These are phyloP conservation scores for Kwoniella dendrophila DNA, from an alignment of 768 basidiomycete species.

Conservation along the genomic window DNA sequence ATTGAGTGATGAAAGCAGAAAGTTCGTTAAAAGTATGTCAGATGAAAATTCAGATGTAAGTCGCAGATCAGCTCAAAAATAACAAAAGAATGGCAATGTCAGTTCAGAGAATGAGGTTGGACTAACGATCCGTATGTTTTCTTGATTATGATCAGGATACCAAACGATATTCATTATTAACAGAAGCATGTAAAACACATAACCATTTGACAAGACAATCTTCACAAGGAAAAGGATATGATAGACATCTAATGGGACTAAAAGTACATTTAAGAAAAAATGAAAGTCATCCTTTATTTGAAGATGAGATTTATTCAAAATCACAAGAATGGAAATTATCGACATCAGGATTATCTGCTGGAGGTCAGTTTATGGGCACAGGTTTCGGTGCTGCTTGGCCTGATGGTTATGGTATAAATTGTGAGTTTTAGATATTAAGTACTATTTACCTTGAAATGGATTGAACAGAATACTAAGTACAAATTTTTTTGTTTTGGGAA, in stretches of 20 bases:
- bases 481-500: not conserved
- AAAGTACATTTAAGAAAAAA: constrained; percentile 65
- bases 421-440: constrained; percentile 60
- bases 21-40: constrained; percentile 75
- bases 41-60: constrained; percentile 57
- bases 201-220: constrained; percentile 73
- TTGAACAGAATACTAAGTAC: not conserved
- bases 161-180: constrained; percentile 62
- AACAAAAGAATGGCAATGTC: not conserved
- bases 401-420: constrained; percentile 93
- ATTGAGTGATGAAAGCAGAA: constrained; percentile 70
- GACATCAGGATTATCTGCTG: constrained; percentile 85
- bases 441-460: not conserved
- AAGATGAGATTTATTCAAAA: constrained; percentile 72
- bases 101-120: not conserved
- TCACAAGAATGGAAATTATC: constrained; percentile 85
- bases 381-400: constrained; percentile 83
- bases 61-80: constrained; percentile 23
- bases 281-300: constrained; percentile 68
- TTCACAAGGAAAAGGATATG: constrained; percentile 78
- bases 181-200: constrained; percentile 71
- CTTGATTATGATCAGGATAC: constrained; percentile 47
- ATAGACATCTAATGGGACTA: constrained; percentile 87
- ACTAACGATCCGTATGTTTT: not conserved
- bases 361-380: constrained; percentile 82